These are phyloP conservation scores for Verticillium klebahnii DNA, from an alignment of 2,329 filamentous ascomycete genomes.

Conservation along the genomic window DNA sequence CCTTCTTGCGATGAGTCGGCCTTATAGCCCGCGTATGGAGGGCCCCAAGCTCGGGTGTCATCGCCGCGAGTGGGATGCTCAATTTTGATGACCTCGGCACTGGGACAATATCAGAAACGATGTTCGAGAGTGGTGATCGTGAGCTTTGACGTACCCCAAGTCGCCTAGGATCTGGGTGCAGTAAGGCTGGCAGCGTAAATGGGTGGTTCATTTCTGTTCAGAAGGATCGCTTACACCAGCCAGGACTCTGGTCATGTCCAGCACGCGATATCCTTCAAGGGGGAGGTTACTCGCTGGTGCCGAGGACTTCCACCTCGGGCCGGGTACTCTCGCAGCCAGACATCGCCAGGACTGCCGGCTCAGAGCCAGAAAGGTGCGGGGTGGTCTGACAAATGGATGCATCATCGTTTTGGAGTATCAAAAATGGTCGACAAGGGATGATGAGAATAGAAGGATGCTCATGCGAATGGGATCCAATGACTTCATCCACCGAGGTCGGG, in stretches of 20 bases:
- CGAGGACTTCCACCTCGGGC: slow-evolving; percentile 20
- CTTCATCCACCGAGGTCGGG: not conserved
- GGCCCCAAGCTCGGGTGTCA: slow-evolving; percentile 94
- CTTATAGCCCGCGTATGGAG: slow-evolving; percentile 81
- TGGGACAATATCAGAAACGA: slow-evolving; percentile 32
- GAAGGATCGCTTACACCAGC: slow-evolving; percentile 66
- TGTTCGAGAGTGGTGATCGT: slow-evolving; percentile 6
- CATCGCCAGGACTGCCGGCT: not conserved
- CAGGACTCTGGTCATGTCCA: slow-evolving; percentile 95
- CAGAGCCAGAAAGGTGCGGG: not conserved
- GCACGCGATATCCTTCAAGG: slow-evolving; percentile 78
- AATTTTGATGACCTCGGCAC: slow-evolving; percentile 94
- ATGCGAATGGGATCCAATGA: not conserved
- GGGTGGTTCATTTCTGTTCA: accelerated
- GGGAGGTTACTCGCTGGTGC: slow-evolving; percentile 43
- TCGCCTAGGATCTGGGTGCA: slow-evolving; percentile 96
- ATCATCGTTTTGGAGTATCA: not conserved
- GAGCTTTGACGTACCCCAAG: slow-evolving; percentile 64
- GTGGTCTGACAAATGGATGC: not conserved
- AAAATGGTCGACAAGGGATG: not conserved
- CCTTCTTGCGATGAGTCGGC: slow-evolving; percentile 55
- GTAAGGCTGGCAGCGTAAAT: slow-evolving; percentile 63
- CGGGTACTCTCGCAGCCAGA: not conserved
- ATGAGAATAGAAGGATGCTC: not conserved
- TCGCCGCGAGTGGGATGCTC: slow-evolving; percentile 90